These are phyloP conservation scores for Bertia moriformis DNA, from an alignment of 2,329 filamentous ascomycete species.

Conservation along the genomic window DNA sequence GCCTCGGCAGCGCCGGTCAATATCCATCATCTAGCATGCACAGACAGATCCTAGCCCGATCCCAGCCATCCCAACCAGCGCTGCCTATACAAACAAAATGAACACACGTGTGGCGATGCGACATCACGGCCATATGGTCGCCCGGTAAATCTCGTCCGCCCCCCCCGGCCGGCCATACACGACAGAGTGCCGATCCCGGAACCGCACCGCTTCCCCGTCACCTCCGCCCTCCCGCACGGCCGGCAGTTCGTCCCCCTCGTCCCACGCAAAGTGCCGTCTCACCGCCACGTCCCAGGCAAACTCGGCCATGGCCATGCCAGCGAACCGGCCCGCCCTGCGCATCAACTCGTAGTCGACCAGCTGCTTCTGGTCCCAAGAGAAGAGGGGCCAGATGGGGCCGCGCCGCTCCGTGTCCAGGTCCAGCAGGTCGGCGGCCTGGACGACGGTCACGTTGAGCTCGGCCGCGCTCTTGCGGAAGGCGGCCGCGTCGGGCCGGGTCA, in stretches of 20 bases:
- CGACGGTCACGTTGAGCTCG: slow-evolving; percentile 20
- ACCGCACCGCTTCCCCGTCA: slow-evolving; percentile 3
- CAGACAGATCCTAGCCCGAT: no score
- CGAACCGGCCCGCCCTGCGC: slow-evolving; percentile 23
- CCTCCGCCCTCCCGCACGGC: slow-evolving; percentile 1
- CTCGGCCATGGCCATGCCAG: slow-evolving; percentile 25
- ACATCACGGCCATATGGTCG: neutral
- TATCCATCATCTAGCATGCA: no score
- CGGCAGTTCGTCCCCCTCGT: slow-evolving; percentile 3
- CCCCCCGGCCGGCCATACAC: neutral
- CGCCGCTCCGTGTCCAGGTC: slow-evolving; percentile 15
- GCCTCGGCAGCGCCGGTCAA: no score
- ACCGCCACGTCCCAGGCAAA: slow-evolving; percentile 32
- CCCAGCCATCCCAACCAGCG: no score
- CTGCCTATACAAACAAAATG: no score
- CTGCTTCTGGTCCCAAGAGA: slow-evolving; percentile 31
- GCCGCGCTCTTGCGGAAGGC: slow-evolving; percentile 18
- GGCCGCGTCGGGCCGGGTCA: slow-evolving; percentile 16
- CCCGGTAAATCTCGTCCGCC: neutral
- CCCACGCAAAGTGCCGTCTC: slow-evolving; percentile 15
- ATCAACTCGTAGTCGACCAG: slow-evolving; percentile 35
- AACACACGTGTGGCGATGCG: no score
- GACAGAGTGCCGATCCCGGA: slow-evolving; percentile 9
- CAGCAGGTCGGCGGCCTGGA: slow-evolving; percentile 26
- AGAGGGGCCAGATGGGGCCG: slow-evolving; percentile 15